These are phyloP conservation scores for Plasmodium gaboni DNA, from an alignment of 169 alveolate species.

Conservation along the genomic window DNA sequence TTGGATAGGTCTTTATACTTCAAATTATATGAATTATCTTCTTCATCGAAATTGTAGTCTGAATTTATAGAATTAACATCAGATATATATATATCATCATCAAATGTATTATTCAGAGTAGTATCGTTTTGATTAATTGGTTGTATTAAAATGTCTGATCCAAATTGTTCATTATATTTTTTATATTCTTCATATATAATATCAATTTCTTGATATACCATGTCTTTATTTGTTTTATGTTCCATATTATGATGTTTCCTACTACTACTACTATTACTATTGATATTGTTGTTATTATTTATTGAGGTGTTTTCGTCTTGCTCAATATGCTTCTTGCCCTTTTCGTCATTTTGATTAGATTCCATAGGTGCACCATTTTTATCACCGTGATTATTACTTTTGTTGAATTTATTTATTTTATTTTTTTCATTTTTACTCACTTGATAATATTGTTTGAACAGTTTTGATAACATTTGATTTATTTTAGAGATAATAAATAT, in stretches of 20 bases:
- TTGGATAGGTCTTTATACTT: no score
- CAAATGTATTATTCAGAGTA: background rate
- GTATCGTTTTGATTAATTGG: background rate
- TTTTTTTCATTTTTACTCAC: slow-evolving; percentile 12
- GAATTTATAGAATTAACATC: slow-evolving; percentile 20
- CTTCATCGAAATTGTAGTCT: slow-evolving; percentile 8
- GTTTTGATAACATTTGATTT: slow-evolving; percentile 36
- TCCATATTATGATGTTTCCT: background rate
- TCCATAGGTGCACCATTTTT: background rate
- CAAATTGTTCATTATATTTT: slow-evolving; percentile 2
- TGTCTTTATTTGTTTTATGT: background rate
- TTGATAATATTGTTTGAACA: slow-evolving; percentile 11
- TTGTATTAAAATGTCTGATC: background rate
- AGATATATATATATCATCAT: slow-evolving; percentile 3
- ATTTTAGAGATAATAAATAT: slow-evolving; percentile 48
- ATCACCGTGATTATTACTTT: background rate
- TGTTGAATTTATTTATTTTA: background rate
- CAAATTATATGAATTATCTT: background rate
- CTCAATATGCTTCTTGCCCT: background rate
- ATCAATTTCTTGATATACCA: slow-evolving; percentile 3
- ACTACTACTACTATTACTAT: background rate
- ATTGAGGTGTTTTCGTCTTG: background rate
- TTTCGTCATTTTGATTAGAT: background rate
- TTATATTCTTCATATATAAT: slow-evolving; percentile 30
- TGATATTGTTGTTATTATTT: background rate